These are phyloP conservation scores for Cutaneotrichosporon dermatis DNA, from an alignment of 1,284 basidiomycete species.

Conservation along the genomic window DNA sequence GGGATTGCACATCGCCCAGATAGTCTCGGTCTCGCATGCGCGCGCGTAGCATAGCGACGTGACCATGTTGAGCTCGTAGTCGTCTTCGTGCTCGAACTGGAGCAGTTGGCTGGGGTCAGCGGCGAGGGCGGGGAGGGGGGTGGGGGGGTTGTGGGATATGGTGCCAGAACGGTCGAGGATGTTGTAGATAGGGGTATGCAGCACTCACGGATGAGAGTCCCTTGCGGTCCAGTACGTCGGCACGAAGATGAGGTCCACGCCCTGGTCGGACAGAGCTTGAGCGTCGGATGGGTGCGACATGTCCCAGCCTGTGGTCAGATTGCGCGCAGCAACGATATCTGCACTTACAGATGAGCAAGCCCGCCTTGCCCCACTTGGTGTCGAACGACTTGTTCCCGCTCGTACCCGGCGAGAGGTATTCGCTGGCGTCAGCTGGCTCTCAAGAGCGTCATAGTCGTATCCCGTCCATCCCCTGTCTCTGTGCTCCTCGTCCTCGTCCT, in stretches of 20 bases:
- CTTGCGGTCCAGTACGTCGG: slow-evolving; percentile 47
- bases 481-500: no score
- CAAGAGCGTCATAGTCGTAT: no score
- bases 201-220: slow-evolving; percentile 42
- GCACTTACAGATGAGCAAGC: slow-evolving; percentile 43
- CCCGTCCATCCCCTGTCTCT: no score
- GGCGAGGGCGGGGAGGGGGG: neutral
- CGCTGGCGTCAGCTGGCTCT: slow-evolving; percentile 21
- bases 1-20: slow-evolving; percentile 44
- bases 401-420: slow-evolving; percentile 41
- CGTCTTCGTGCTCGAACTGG: slow-evolving; percentile 14
- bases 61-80: slow-evolving; percentile 35
- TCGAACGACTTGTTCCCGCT: slow-evolving; percentile 38
- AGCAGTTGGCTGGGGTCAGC: slow-evolving; percentile 7
- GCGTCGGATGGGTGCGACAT: slow-evolving; percentile 41
- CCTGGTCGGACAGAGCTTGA: slow-evolving; percentile 35
- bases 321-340: neutral
- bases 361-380: slow-evolving; percentile 45
- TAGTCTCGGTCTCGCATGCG: slow-evolving; percentile 44
- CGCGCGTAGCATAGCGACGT: slow-evolving; percentile 35
- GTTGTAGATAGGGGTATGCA: no score
- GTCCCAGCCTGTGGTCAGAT: slow-evolving; percentile 43
- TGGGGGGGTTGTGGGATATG: no score
- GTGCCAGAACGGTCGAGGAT: neutral
- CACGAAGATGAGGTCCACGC: slow-evolving; percentile 43